Evolutionary conservation across 305 asterid genomes (phyloP), one percentile per base, ranked within the genome.

Genomic region (Petunia hybrid): DNA sequence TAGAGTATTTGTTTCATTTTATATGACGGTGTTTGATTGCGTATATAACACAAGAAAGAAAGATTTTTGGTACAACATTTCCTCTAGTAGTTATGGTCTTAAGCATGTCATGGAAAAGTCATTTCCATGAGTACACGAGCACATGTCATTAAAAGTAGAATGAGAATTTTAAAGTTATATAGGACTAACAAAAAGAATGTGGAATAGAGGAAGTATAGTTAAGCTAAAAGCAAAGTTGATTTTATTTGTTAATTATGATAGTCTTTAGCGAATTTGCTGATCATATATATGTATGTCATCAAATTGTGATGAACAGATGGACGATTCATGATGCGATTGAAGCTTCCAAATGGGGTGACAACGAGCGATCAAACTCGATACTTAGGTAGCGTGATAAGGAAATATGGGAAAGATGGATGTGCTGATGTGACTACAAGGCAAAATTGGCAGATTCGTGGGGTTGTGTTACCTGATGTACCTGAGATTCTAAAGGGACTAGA

Each of bases 371-470:
- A 95, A 76, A 91, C 98, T 5, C 88, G 97, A 12, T 95, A 90
- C 75, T 84, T 95, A 63, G 99, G 97, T 0, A 94, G 97, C 55
- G 95, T 91, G 40, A 92, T 95, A 51, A 84, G 89, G 83, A 92
- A 94, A 80, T 95, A 95, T 16, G 98, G 98, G 0, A 61, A 91
- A 46, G 99, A 94, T 1, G 99, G 99, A 0, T 94, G 97, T 65
- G 98, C 94, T 0, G 99, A 95, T 82, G 92, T 95, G 5, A 95
- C 99, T 1, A 95, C 99, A 0, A 82, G 99, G 89, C 99, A 95
- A 56, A 95, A 95, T 80, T 95, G 98, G 99, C 98, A 95, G 77
- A 94, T 95, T 36, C 96, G 99, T 1, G 99, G 99, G 1, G 98
- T 95, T 1, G 93, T 94, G 8, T 80, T 95, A 76, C 84, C 94